Evolutionary conservation across 2,329 filamentous ascomycete species (phyloP), one percentile per base, ranked within the genome.

Genomic region (Aaosphaeria pasadenensis): DNA sequence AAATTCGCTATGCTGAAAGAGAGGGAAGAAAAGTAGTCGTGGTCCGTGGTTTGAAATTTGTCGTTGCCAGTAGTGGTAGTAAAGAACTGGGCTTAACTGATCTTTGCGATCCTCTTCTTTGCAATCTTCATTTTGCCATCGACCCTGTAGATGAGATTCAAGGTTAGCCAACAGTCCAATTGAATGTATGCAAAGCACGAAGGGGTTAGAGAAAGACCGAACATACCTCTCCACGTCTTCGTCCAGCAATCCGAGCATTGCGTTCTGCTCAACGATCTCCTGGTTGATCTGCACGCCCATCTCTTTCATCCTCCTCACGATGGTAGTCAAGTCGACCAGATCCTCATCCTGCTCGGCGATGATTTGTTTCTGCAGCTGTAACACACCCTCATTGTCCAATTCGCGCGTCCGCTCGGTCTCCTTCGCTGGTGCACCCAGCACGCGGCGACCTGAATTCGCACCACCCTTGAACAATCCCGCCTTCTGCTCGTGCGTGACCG

Each of bases 401-500:
- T 92, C 88, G 9, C 88, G 74, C 39, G 89, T 92, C 52, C 83
- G 81, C 49, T 88, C 85, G 11, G 87, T 91, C 71, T 95, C 89
- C 1, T 85, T 80, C 2, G 86, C 72, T 1, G 87, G 87, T 1
- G 80, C 86, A 1, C 89, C 89, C 0, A 92, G 74, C 3, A 91
- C 86, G 39, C 89, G 77, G 1, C 88, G 82, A 1, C 79, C 73
- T 1, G 68, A 66, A 2, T 58, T 36, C 28, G 28, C 38, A 0
- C 55, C 56, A 31, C 62, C 60, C 36, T 59, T 63, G 54, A 73
- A 72, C 7, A 72, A 55, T 1, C 57, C 63, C 0, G 60, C 60
- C 50, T 72, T 72, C 41, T 71, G 63, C 44, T 62, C 57, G n/a
- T 58, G 51, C 6, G 63, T 67, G 1, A 64, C 66, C 28, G 63